Base-by-base conservation (phyloP, 1,284 basidiomycete genomes). In the Somion occarium region DNA sequence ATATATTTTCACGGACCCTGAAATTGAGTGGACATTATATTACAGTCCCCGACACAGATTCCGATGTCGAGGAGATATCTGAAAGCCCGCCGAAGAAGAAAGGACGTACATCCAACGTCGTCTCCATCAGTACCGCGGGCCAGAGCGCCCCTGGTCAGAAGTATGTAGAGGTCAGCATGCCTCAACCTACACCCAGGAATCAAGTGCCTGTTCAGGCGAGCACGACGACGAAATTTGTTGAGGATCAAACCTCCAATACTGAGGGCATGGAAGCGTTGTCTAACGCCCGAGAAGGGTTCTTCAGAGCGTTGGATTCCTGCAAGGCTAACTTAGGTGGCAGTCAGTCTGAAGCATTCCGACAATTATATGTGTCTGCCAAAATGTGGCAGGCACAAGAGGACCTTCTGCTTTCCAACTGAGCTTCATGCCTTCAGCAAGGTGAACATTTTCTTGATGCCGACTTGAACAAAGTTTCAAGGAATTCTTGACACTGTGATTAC, bases 351-450 rank as follows among this genome's bases (percentile, higher is more conserved):
- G 20, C 19, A 4, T 39, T 46, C 13, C 22, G 41, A 27, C n/a
- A 51, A 12, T 38, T 51, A n/a, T 46, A 51, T 26, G 19, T 51
- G 7, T n/a, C 45, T 3, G 50, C 50, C 5, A 51, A 13, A 44
- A 20, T 38, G 23, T 51, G 50, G 50, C 15, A 23, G 12, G 4
- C 44, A 9, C 44, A 46, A 1, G 50, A 51, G 38, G 50, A 50
- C 38, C 27, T 50, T n/a, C n/a, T n/a, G n/a, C n/a, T n/a, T n/a
- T n/a, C n/a, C n/a, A n/a, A n/a, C n/a, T n/a, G n/a, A n/a, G n/a
- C n/a, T n/a, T n/a, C n/a, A n/a, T n/a, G n/a, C n/a, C n/a, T n/a
- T n/a, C n/a, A n/a, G n/a, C n/a, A n/a, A n/a, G n/a, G n/a, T n/a
- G n/a, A n/a, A n/a, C n/a, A n/a, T n/a, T n/a, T n/a, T n/a, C n/a